Base-by-base conservation (phyloP, 805 yeast genomes). In the Candida pseudofarinosa region DNA sequence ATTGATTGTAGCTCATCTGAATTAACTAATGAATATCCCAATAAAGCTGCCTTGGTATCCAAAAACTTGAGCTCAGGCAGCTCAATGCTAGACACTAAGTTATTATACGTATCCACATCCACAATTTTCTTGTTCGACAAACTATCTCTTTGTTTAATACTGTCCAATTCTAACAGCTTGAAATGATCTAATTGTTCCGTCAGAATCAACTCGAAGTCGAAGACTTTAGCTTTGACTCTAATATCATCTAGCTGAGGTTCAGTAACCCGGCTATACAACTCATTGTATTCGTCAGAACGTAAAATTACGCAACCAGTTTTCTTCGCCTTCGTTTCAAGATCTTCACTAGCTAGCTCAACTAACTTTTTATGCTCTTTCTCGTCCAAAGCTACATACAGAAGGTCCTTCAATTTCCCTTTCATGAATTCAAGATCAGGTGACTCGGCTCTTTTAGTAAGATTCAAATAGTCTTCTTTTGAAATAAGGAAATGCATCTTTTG, bases 211-310 rank as follows among this genome's bases (percentile, higher is more conserved):
- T 23, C 10, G 10, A 23, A 7, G 49, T 10, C 28, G 10, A 47
- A 3, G 40, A 19, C 28, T 4, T 44, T 46, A 13, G 67, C 67
- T 19, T 53, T 53, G 2, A 44, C 35, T 4, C 33, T 35, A 15
- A 63, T 42, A 26, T 61, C 60, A 2, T 51, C 59, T n/a, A 58
- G 31, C n/a, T 43, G 52, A 7, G 71, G 70, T 12, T 43, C 38
- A 31, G 53, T 34, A 1, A 47, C 48, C 13, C 31, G 35, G 3
- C 20, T 23, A 23, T 23, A 10, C 6, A 23, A 10, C 10, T 23
- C 28, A 23, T 6, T 10, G 10, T 23, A 43, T 18, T 43, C 51
- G 4, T 19, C 19, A 3, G 37, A 6, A 10, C 43, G 35, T 13
- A 48, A 14, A 3, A 48, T 37, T 4, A 26, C 10, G 32, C 23